Evolutionary conservation across 257 asterid species (phyloP), one percentile per base, ranked within the genome.

Genomic region (Lycium ferocissimum): DNA sequence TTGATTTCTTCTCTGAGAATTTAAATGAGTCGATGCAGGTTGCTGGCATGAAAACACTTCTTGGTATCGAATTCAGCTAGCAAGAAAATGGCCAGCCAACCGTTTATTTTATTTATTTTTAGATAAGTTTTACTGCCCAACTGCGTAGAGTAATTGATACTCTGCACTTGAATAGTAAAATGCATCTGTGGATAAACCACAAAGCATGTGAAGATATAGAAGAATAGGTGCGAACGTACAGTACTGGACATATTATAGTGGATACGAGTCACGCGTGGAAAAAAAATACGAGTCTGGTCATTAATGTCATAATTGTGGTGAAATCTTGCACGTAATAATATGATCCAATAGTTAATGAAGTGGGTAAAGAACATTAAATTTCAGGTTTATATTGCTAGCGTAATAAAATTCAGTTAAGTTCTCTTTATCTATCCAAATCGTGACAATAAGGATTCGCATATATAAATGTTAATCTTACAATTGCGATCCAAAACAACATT

Each of bases 151-250:
- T 67, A 67, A 66, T 66, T 67, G 51, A 67, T 67, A 37, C 18
- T 26, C 15, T 65, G 43, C 17, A 26, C 40, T 11, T 26, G n/a
- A 26, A 65, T 11, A 26, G 18, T 26, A 26, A 65, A 65, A 12
- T 35, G 18, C 12, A 65, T 26, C 40, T 63, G 43, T 65, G 49
- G 37, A 67, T 0, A 69, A 37, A 20, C 35, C 35, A 7, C 4
- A 69, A 15, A 70, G 33, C 53, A 70, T 38, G 78, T 70, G 78
- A 67, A 14, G 43, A 3, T 69, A 69, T 17, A 70, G 78, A 70
- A 1, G 79, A 71, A 71, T 71, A 17, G 51, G 53, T 15, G 51
- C 78, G 22, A 1, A 13, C 6, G 22, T 67, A 4, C 75, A 26
- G 33, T 26, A 35, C 22, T 70, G 12, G 13, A 18, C 79, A 38